Evolutionary conservation across 2,329 filamentous ascomycete genomes (phyloP).

Genomic region (Fonsecaea multimorphosa): DNA sequence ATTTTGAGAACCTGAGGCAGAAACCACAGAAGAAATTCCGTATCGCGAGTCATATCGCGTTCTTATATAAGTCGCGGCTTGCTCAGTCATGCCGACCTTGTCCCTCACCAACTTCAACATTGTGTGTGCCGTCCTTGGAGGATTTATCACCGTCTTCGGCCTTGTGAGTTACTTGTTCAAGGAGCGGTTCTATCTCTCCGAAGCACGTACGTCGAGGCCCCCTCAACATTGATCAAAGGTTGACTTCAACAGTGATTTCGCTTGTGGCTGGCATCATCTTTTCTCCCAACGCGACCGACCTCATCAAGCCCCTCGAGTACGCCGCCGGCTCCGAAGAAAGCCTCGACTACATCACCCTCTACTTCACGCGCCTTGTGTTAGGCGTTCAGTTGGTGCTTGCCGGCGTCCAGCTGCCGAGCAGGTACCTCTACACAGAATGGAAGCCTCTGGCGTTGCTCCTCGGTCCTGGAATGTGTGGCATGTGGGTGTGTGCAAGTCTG

Average conservation of each 20-base stretch:
- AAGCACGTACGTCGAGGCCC: constrained; percentile 70
- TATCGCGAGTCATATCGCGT: neutral
- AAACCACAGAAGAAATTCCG: neutral
- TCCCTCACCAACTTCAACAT: constrained; percentile 81
- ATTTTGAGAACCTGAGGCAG: neutral
- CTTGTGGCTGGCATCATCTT: constrained; percentile 78
- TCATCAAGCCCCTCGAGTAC: constrained; percentile 77
- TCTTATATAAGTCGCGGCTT: neutral
- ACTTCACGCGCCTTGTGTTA: constrained; percentile 84
- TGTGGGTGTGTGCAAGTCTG: constrained; percentile 85
- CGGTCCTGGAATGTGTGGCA: constrained; percentile 80
- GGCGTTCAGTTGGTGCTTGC: constrained; percentile 90
- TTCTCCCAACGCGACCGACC: constrained; percentile 76
- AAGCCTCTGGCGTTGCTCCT: constrained; percentile 74
- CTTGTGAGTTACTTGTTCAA: constrained; percentile 89
- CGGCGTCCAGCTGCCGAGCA: constrained; percentile 83
- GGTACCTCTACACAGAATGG: constrained; percentile 81
- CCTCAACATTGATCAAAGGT: constrained; percentile 27
- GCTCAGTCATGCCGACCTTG: constrained; percentile 64
- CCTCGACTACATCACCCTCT: constrained; percentile 75
- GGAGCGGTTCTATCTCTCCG: constrained; percentile 87
- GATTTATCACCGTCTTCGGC: constrained; percentile 88
- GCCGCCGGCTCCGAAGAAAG: constrained; percentile 63
- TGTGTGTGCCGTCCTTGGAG: constrained; percentile 77
- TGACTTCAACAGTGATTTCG: constrained; percentile 70